phyloP scores from a whole-genome alignment of 495 filamentous ascomycete genomes.

The Penicillium maclennaniae region DNA sequence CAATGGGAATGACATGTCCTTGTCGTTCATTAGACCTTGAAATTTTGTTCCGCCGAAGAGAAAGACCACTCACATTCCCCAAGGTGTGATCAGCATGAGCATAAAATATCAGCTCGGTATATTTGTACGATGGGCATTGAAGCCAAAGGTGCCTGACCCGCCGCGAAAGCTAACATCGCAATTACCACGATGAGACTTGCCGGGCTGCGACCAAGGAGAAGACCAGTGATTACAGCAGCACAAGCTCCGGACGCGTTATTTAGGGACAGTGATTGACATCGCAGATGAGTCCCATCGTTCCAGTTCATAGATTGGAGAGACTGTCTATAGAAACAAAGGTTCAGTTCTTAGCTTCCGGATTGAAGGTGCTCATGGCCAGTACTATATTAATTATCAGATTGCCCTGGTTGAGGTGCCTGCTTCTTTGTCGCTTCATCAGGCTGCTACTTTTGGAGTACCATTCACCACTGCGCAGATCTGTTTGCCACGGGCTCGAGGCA shows the following conservation, averaged over 20 bases:
- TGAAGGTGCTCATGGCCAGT: slow-evolving; percentile 19
- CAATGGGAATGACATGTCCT: slow-evolving; percentile 39
- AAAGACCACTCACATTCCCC: slow-evolving; percentile 52
- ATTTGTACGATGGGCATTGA: slow-evolving; percentile 36
- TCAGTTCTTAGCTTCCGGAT: slow-evolving; percentile 12
- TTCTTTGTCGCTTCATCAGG: slow-evolving; percentile 10
- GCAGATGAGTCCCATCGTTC: background rate
- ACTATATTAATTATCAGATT: slow-evolving; percentile 10
- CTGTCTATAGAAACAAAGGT: slow-evolving; percentile 20
- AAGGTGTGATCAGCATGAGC: slow-evolving; percentile 43
- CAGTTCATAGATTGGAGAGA: slow-evolving; percentile 18
- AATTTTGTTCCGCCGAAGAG: slow-evolving; percentile 15
- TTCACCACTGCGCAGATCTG: slow-evolving; percentile 21
- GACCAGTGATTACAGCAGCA: slow-evolving; percentile 44
- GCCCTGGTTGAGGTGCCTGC: slow-evolving; percentile 17
- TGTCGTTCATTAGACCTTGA: slow-evolving; percentile 11
- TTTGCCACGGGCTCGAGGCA: slow-evolving; percentile 7
- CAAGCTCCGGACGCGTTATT: slow-evolving; percentile 32
- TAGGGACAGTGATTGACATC: slow-evolving; percentile 14
- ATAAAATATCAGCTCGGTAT: slow-evolving; percentile 48
- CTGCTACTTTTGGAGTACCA: slow-evolving; percentile 18
- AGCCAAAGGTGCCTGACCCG: slow-evolving; percentile 34
- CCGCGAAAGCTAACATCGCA: slow-evolving; percentile 39
- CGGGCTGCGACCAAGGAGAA: slow-evolving; percentile 35
- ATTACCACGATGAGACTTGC: slow-evolving; percentile 49